Evolutionary conservation across 441 rosid species (phyloP).

Genomic region (Hura crepitans): DNA sequence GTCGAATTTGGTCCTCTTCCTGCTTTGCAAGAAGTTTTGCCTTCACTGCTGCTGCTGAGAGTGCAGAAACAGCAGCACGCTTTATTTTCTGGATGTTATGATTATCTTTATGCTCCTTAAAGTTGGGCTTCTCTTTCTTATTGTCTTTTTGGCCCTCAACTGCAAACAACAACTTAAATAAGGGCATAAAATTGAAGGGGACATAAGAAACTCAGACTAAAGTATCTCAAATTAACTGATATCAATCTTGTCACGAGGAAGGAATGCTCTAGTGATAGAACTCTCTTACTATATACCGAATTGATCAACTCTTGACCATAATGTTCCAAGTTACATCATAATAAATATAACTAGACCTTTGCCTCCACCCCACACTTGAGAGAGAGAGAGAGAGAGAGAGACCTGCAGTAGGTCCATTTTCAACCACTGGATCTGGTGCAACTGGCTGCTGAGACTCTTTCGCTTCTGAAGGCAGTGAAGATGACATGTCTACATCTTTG

Average conservation of each 20-base stretch:
- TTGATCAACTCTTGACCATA: background rate
- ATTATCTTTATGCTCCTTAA: conserved; percentile 45
- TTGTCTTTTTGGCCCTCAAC: conserved; percentile 40
- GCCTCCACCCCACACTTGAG: background rate
- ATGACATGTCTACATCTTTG: conserved; percentile 42
- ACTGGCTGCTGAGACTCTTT: conserved; percentile 33
- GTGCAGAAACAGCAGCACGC: conserved; percentile 68
- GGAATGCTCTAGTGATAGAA: background rate
- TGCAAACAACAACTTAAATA: conserved; percentile 26
- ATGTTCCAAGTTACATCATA: conserved; percentile 1
- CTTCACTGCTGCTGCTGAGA: conserved; percentile 95
- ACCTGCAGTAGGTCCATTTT: conserved; percentile 51
- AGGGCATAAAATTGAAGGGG: background rate
- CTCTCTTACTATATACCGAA: background rate
- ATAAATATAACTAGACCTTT: conserved; percentile 8
- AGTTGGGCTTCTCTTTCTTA: conserved; percentile 40
- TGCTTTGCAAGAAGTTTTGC: conserved; percentile 75
- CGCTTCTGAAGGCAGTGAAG: conserved; percentile 33
- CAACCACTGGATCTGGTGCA: conserved; percentile 31
- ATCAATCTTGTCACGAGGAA: background rate
- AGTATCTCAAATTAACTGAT: conserved; percentile 1
- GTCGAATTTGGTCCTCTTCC: conserved; percentile 86
- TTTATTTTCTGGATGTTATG: conserved; percentile 52
- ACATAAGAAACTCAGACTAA: background rate
- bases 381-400: conserved; percentile 17